Percentiles rank a stretch among this genome's conserved stretches.
phyloP scores from a whole-genome alignment of 2,329 filamentous ascomycete species.

The Fusarium acutatum region DNA sequence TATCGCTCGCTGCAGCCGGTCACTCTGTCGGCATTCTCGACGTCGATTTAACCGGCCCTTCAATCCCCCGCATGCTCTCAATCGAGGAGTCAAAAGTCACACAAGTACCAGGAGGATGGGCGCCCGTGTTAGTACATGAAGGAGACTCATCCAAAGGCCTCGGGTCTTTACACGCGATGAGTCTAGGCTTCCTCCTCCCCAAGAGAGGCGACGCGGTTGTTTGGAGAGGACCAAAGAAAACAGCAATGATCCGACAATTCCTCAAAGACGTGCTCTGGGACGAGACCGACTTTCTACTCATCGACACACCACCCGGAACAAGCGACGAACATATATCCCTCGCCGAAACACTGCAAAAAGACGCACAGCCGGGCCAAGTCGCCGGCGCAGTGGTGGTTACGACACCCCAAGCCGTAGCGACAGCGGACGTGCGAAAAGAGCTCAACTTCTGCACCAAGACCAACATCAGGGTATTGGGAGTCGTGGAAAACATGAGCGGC shows the following conservation, averaged over 20 bases:
- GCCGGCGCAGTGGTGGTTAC: constrained; percentile 93
- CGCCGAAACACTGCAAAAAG: constrained; percentile 80
- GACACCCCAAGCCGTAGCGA: constrained; percentile 92
- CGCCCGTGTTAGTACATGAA: constrained; percentile 85
- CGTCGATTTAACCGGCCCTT: constrained; percentile 94
- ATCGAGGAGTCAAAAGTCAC: constrained; percentile 90
- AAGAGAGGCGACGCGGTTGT: constrained; percentile 90
- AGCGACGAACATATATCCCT: constrained; percentile 97
- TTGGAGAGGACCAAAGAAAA: constrained; percentile 98
- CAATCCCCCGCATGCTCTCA: constrained; percentile 92
- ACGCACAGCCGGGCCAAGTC: constrained; percentile 72
- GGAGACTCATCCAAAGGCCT: constrained; percentile 59
- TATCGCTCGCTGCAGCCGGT: constrained; percentile 85
- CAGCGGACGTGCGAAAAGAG: constrained; percentile 93
- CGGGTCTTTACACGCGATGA: constrained; percentile 84
- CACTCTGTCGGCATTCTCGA: constrained; percentile 94
- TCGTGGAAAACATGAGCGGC: constrained; percentile 96
- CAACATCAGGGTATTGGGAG: constrained; percentile 79
- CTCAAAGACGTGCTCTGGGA: constrained; percentile 90
- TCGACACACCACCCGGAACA: constrained; percentile 96
- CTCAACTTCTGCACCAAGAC: constrained; percentile 93
- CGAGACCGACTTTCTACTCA: constrained; percentile 87
- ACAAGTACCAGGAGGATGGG: constrained; percentile 90
- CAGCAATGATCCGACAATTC: constrained; percentile 98
- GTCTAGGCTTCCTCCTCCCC: constrained; percentile 87